Conservation (phyloP, 192 early-diverging fungal species). For the Dissophora globulifera region DNA sequence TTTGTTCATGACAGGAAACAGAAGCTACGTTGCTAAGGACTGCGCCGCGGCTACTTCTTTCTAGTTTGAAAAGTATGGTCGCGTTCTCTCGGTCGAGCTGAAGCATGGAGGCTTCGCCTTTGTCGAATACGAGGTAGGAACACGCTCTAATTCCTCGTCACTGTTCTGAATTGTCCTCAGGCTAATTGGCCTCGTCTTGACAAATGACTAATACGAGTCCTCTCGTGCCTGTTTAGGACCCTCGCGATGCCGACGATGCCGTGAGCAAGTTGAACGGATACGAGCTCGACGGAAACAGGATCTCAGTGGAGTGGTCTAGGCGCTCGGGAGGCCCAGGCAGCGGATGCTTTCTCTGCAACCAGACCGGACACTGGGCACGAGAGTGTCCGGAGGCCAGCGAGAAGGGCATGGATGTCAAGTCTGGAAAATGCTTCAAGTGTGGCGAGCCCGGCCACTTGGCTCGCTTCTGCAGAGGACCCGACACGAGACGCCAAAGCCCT, state of each 20-base stretch:
- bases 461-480: conserved; percentile 53
- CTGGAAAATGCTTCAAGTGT: conserved; percentile 66
- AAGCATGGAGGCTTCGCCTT: conserved; percentile 66
- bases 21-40: no score
- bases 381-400: conserved; percentile 64
- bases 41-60: not conserved
- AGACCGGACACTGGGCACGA: conserved; percentile 64
- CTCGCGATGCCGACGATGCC: conserved; percentile 65
- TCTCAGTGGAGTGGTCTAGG: conserved; percentile 62
- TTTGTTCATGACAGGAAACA: no score
- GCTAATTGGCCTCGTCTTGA: no score
- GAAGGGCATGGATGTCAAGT: conserved; percentile 66
- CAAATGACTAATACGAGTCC: no score
- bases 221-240: conserved; percentile 47
- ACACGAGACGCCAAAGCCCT: conserved; percentile 22
- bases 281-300: conserved; percentile 59
- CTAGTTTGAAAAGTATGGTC: conserved; percentile 65
- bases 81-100: conserved; percentile 59
- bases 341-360: conserved; percentile 64
- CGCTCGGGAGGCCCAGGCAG: conserved; percentile 62
- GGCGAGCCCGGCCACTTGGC: conserved; percentile 63
- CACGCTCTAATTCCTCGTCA: no score
- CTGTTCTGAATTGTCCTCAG: no score
- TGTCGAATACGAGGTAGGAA: conserved; percentile 62
- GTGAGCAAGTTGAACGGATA: conserved; percentile 64